Base-by-base conservation (phyloP, 441 rosid species). In the Metrosideros polymorpha region DNA sequence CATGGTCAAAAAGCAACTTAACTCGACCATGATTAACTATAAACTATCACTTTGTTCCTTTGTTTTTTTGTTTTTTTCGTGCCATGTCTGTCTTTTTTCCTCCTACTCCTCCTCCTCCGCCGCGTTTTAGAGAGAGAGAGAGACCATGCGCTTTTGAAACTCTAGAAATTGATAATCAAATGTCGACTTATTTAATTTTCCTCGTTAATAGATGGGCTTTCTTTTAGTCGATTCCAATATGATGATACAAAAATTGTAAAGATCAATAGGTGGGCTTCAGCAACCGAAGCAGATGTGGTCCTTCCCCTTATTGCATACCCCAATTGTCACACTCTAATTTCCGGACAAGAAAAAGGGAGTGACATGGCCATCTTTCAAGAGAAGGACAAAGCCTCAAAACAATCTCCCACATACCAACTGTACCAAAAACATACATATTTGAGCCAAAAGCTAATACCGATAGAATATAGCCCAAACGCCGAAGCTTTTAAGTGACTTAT, bases 211-310 rank as follows among this genome's bases (percentile, higher is more conserved):
- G 3, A 0, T 59, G 66, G 6, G 17, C 32, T 59, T 59, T n/a
- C 35, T 0, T 13, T 0, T n/a, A 13, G 9, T 3, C 35, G 4
- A 59, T 59, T 59, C 19, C 4, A 29, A 6, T 3, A 6, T 0
- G 66, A 1, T 59, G 4, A 59, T 13, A 14, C 30, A 13, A 55
- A 55, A 55, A 55, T 9, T 2, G 0, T 55, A 59, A 59, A 29
- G 66, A 59, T 59, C 15, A 59, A 55, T 55, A 10, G 61, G 25
- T 55, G 12, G 29, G 29, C 29, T 55, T 55, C 29, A 25, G 5
- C 29, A 55, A 25, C 1, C 8, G 0, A 10, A 10, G 12, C 10
- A 55, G 0, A 10, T 9, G 25, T 25, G n/a, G n/a, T n/a, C n/a
- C n/a, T n/a, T 6, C 13, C 51, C 17, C 51, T 49, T 49, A 49